A percentile compares a stretch with the other conserved stretches of the same genome.
These are phyloP conservation scores for Thalassiosira delicatula DNA, from an alignment of 352 stramenopile genomes.

Conservation along the genomic window DNA sequence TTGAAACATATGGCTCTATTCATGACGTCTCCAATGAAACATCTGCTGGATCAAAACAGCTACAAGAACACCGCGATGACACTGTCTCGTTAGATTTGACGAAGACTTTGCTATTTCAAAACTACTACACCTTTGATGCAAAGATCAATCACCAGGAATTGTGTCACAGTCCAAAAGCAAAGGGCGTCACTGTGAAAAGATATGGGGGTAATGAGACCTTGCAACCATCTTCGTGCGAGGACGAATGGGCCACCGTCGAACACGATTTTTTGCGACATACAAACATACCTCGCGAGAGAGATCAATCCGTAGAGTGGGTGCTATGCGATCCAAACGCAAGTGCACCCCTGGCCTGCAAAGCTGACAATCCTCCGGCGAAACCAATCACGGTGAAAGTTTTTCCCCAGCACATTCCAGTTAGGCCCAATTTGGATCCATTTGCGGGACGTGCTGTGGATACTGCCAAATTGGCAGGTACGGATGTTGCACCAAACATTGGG, in stretches of 20 bases:
- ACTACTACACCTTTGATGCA: constrained; percentile 61
- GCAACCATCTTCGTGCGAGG: constrained; percentile 45
- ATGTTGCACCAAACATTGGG: constrained; percentile 46
- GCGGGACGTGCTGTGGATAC: constrained; percentile 62
- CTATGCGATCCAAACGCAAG: constrained; percentile 14
- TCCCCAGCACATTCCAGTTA: constrained; percentile 73
- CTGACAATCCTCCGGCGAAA: not conserved
- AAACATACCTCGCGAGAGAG: constrained; percentile 65
- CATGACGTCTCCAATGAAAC: not conserved
- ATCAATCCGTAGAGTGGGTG: constrained; percentile 76
- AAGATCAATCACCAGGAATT: constrained; percentile 7
- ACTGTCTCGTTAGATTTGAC: constrained; percentile 42
- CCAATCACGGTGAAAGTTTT: constrained; percentile 67
- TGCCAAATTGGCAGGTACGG: constrained; percentile 60
- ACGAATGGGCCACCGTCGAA: constrained; percentile 80
- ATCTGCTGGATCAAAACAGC: not conserved
- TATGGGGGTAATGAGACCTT: not conserved
- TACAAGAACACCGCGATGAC: constrained; percentile 41
- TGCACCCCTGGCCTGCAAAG: not conserved
- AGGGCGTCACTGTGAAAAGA: not conserved
- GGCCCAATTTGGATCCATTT: constrained; percentile 63
- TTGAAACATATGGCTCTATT: not conserved
- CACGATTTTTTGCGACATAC: constrained; percentile 56
- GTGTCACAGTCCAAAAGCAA: not conserved
- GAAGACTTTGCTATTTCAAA: constrained; percentile 61